Conservation (phyloP, 805 yeast genomes). For the Cyberlindnera euphorbiae region DNA sequence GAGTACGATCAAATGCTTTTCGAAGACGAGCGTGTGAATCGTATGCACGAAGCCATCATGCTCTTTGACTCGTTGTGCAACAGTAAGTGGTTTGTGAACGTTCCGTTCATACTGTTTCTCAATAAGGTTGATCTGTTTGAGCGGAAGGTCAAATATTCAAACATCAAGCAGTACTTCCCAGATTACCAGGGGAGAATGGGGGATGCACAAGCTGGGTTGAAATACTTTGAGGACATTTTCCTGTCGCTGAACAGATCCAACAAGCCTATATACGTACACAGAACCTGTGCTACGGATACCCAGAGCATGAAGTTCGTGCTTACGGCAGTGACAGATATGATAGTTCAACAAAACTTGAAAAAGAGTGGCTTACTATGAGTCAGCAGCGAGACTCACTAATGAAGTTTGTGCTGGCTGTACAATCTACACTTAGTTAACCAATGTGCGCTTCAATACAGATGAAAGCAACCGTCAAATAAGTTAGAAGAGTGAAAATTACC, state of each 20-base stretch:
- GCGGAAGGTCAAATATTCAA: conserved; percentile 59
- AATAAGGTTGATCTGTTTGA: conserved; percentile 85
- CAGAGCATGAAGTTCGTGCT: conserved; percentile 84
- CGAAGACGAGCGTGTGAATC: conserved; percentile 84
- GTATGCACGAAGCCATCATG: conserved; percentile 86
- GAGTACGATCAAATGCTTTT: conserved; percentile 91
- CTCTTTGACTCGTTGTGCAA: conserved; percentile 80
- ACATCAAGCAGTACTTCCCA: conserved; percentile 72
- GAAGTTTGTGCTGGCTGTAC: no score
- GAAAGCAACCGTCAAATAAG: no score
- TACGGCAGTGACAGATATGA: conserved; percentile 88
- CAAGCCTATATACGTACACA: conserved; percentile 80
- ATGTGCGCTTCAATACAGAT: no score
- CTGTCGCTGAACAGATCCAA: conserved; percentile 55
- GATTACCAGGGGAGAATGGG: conserved; percentile 64
- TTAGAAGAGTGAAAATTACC: no score
- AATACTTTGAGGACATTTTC: conserved; percentile 67
- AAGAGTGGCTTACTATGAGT: conserved; percentile 56
- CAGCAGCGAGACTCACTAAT: no score
- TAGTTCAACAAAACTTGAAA: conserved; percentile 76
- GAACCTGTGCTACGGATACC: conserved; percentile 95
- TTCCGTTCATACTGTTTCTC: conserved; percentile 84
- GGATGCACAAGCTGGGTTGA: conserved; percentile 61
- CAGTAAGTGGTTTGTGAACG: conserved; percentile 76
- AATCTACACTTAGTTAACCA: no score